phyloP scores from a whole-genome alignment of 257 asterid species.

The Ocimum tenuiflorum region DNA sequence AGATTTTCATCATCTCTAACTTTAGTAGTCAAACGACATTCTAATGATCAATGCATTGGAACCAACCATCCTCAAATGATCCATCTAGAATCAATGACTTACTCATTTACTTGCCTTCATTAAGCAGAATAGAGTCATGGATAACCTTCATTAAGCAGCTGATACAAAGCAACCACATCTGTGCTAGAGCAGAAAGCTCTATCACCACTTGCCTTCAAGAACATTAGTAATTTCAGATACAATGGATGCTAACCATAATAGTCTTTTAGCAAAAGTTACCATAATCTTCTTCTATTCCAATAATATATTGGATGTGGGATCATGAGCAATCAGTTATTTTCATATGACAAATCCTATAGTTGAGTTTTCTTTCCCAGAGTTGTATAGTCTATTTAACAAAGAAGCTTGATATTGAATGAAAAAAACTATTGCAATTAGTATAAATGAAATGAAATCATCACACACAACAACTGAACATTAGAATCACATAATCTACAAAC shows the following conservation, averaged over 20 bases:
- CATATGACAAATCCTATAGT: constrained; percentile 87
- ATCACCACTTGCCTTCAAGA: constrained; percentile 65
- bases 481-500: constrained; percentile 7
- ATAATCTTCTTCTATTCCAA: too few species aligned
- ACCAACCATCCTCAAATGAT: too few species aligned
- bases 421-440: neutral
- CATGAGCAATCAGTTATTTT: constrained; percentile 44
- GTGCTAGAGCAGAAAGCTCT: constrained; percentile 85
- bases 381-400: constrained; percentile 66
- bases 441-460: neutral
- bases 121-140: too few species aligned
- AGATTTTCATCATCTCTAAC: too few species aligned
- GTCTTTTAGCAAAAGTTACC: too few species aligned
- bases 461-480: neutral
- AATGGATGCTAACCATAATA: neutral
- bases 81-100: too few species aligned
- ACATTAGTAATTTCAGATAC: constrained; percentile 16
- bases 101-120: too few species aligned
- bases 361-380: constrained; percentile 93
- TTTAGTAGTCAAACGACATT: too few species aligned
- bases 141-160: constrained; percentile 71
- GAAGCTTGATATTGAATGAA: constrained; percentile 38
- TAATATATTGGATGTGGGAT: neutral
- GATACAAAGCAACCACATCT: constrained; percentile 57
- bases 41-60: too few species aligned